Base-by-base conservation (phyloP, 768 basidiomycete genomes). In the Trametes villosa region DNA sequence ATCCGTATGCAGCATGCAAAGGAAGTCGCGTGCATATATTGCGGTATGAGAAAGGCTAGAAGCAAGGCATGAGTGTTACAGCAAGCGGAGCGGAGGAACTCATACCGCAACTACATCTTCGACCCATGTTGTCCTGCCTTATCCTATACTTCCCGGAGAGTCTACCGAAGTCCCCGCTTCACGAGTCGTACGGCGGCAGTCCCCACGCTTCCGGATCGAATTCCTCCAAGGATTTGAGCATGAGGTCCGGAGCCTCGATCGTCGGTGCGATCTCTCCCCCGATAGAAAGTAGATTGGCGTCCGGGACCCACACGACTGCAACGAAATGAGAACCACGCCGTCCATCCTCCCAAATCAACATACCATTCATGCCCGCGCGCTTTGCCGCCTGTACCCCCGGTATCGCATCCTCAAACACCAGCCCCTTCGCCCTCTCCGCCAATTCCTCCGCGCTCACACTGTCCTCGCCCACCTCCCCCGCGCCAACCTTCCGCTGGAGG, bases 121-220 rank as follows among this genome's bases (percentile, higher is more conserved):
- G n/a, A n/a, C n/a, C n/a, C n/a, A n/a, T n/a, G n/a, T n/a, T n/a
- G n/a, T n/a, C n/a, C n/a, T n/a, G n/a, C n/a, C n/a, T n/a, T n/a
- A n/a, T n/a, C n/a, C n/a, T 11, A 26, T 47, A 27, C 46, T 31
- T 8, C 17, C 3, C 3, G 47, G 12, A 29, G 26, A n/a, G 22
- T 20, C 38, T 41, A 40, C 24, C 36, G 38, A 4, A 20, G 12
- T n/a, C 53, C 24, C 4, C 24, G 12, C 18, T 9, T 33, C 38
- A 57, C 13, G 57, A 22, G 40, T 67, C 67, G 68, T 88, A 94
- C 12, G 89, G 81, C 20, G 92, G 92, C 29, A 94, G 76, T 2
- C 91, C 93, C 91, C 91, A 95, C 41, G 88, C 78, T 63, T 91
- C 87, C 0, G 92, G 92, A n/a, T 77, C 76, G 65, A 96, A 94